Conservation (phyloP, 768 basidiomycete species). For the Termitomyces sp. region DNA sequence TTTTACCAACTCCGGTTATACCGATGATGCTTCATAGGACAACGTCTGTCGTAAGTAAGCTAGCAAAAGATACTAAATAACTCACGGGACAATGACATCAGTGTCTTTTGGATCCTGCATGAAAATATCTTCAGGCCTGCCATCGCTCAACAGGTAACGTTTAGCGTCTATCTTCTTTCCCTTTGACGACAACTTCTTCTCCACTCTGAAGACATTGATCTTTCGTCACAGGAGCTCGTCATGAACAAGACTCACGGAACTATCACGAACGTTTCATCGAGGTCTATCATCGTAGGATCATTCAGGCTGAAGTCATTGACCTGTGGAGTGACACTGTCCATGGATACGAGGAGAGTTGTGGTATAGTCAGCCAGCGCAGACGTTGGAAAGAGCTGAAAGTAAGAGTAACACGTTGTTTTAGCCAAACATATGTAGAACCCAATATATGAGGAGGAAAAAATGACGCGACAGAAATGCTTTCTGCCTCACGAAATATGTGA, state of each 20-base stretch:
- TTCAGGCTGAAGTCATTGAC: not conserved
- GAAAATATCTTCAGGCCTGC: slow-evolving; percentile 1
- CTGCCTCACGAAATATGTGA: not conserved
- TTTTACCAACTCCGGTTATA: slow-evolving; percentile 14
- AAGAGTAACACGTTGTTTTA: not conserved
- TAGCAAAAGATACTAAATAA: not conserved
- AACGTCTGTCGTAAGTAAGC: not conserved
- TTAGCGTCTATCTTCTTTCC: not conserved
- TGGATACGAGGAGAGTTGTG: not conserved
- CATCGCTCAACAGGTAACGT: not conserved
- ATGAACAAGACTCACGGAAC: slow-evolving; percentile 2
- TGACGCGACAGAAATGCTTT: not conserved
- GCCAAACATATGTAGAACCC: not conserved
- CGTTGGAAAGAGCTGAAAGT: not conserved
- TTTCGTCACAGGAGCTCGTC: not conserved
- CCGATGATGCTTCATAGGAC: slow-evolving; percentile 11
- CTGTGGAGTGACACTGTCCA: not conserved
- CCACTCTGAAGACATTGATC: not conserved
- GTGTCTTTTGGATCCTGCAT: slow-evolving; percentile 7
- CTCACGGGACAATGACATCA: slow-evolving; percentile 13
- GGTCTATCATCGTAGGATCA: not conserved
- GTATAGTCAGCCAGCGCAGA: not conserved
- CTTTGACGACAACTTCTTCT: not conserved
- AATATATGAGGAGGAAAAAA: no score
- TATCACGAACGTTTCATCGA: not conserved